Conservation (phyloP, 2,329 filamentous ascomycete species). For the Cladosporium sp. region DNA sequence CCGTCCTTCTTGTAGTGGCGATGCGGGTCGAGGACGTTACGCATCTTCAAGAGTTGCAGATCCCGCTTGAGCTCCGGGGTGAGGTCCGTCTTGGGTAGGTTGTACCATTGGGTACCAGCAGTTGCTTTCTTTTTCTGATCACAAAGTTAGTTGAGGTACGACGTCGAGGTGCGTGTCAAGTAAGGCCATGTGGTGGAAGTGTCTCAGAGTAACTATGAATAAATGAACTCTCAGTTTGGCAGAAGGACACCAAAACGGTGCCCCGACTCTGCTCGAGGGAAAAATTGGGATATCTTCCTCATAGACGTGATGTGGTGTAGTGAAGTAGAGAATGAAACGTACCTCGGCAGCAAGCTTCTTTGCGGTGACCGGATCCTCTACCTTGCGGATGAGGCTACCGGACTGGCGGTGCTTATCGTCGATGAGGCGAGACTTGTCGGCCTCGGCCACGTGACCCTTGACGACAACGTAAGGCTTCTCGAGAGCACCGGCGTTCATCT, state of each 20-base stretch:
- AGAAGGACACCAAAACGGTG: slow-evolving; percentile 80
- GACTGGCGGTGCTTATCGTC: slow-evolving; percentile 46
- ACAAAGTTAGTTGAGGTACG: slow-evolving; percentile 30
- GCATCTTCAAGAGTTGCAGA: slow-evolving; percentile 84
- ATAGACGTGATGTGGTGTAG: slow-evolving; percentile 46
- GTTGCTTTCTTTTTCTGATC: slow-evolving; percentile 60
- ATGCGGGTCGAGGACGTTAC: slow-evolving; percentile 84
- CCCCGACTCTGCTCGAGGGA: slow-evolving; percentile 71
- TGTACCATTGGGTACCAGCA: slow-evolving; percentile 82
- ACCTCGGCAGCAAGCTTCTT: slow-evolving; percentile 55
- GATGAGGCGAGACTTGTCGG: slow-evolving; percentile 55
- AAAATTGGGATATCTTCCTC: slow-evolving; percentile 76
- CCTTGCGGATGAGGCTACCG: slow-evolving; percentile 51
- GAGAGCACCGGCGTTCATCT: slow-evolving; percentile 48
- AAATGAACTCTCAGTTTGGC: slow-evolving; percentile 64
- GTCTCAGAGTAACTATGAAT: slow-evolving; percentile 79
- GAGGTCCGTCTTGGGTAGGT: slow-evolving; percentile 79
- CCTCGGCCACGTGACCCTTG: slow-evolving; percentile 52
- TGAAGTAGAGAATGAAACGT: slow-evolving; percentile 36
- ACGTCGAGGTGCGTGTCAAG: slow-evolving; percentile 16
- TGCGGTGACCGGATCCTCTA: slow-evolving; percentile 54
- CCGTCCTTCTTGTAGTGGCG: slow-evolving; percentile 86
- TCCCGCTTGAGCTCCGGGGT: slow-evolving; percentile 87
- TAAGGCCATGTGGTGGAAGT: slow-evolving; percentile 21
- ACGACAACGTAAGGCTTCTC: slow-evolving; percentile 57